Percentiles rank a stretch among this genome's conserved stretches.
Conservation (phyloP, 2,329 filamentous ascomycete species). For the Fusarium sp. region DNA sequence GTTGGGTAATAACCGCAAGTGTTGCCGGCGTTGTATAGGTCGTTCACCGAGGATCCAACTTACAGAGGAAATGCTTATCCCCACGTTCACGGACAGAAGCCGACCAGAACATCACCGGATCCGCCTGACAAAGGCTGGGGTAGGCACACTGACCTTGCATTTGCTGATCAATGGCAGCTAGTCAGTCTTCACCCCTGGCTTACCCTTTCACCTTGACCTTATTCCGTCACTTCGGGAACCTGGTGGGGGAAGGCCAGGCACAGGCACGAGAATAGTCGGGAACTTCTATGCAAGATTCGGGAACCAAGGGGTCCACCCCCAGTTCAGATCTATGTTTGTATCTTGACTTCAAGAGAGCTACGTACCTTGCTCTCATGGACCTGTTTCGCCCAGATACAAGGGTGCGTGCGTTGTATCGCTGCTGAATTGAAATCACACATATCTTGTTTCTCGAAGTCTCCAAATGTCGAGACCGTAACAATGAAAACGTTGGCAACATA, state of each 20-base stretch:
- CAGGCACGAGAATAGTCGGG: constrained; percentile 25
- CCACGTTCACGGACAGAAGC: constrained; percentile 21
- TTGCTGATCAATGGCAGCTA: constrained; percentile 16
- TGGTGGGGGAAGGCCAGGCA: constrained; percentile 11
- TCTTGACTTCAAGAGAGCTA: constrained; percentile 12
- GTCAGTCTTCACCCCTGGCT: constrained; percentile 1
- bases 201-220: constrained; percentile 20
- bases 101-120: constrained; percentile 25
- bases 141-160: constrained; percentile 10
- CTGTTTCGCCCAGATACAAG: neutral
- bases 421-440: neutral
- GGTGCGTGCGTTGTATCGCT: neutral
- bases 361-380: neutral
- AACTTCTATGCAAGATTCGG: constrained; percentile 35
- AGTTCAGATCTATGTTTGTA: constrained; percentile 28
- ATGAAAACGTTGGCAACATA: neutral
- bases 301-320: constrained; percentile 25
- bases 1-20: constrained; percentile 29
- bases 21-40: constrained; percentile 17
- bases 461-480: neutral
- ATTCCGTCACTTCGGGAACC: constrained; percentile 7
- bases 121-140: constrained; percentile 2
- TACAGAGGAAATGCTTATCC: neutral
- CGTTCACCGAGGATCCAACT: constrained; percentile 1
- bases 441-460: neutral